Evolutionary conservation across 495 filamentous ascomycete species (phyloP), one percentile per base, ranked within the genome.

Genomic region (Penicillium ochrochloron): DNA sequence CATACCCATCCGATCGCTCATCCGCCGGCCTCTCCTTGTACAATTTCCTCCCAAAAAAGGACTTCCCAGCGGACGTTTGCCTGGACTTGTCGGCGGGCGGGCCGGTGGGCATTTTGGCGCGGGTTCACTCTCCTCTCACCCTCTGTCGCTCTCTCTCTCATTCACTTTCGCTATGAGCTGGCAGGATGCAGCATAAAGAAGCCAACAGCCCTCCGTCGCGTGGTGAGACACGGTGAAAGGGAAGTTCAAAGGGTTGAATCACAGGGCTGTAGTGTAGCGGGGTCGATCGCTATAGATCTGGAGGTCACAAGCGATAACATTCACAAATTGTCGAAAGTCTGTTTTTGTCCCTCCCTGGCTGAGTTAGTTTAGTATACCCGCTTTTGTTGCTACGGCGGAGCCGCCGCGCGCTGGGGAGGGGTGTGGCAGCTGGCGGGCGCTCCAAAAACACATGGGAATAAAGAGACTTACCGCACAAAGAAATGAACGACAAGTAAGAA

Each of bases 21-120:
- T 85, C 83, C 63, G 75, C 81, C 68, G 83, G 80, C 72, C 86
- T 91, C 66, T 93, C 92, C 75, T 92, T 92, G 76, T 93, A 80
- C 66, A 86, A 69, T 70, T 86, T 92, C 73, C 89, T 85, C 64
- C 90, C 87, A 75, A 95, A 95, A 82, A 97, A 94, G 56, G 90
- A 93, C 79, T 93, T 94, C 65, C 90, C 89, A 68, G 87, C 87
- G 58, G 92, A 93, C 56, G 90, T 91, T 81, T 93, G 90, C 74
- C 92, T 86, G 61, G 89, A 84, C 80, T 94, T 94, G 80, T 92
- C 89, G 79, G 87, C 81, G 65, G 89, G 84, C 80, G 85, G 86
- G 75, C 77, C 80, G 67, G 78, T 69, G 71, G 83, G 82, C 82
- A 85, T 85, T 61, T 77, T 80, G 73, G 72, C 75, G 74, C 60